Percentiles rank a stretch among this genome's conserved stretches.
Conservation (phyloP, 2,329 filamentous ascomycete genomes). For the Exophiala oligosperma region DNA sequence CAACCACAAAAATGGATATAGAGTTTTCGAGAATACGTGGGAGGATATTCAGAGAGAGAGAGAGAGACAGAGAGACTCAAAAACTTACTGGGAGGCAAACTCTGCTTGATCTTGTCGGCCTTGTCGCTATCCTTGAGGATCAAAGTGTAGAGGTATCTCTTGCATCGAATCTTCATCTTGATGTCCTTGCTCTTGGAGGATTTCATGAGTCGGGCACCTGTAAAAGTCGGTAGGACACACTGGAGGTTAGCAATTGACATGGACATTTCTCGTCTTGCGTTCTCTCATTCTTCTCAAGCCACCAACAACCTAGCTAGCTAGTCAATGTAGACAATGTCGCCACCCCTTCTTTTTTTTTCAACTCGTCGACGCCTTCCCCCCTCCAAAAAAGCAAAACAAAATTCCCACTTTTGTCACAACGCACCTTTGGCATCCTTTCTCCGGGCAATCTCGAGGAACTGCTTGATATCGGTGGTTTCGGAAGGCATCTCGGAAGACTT, state of each 20-base stretch:
- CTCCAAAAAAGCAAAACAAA: no score
- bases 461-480: constrained; percentile 97
- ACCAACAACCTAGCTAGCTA: no score
- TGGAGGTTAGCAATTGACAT: background rate
- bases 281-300: no score
- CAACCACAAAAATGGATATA: no score
- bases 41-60: no score
- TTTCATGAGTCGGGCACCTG: constrained; percentile 94
- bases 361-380: no score
- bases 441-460: constrained; percentile 99
- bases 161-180: constrained; percentile 99
- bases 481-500: constrained; percentile 80
- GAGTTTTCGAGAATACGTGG: no score
- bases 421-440: constrained; percentile 99
- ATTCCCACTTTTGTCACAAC: constrained; percentile 43
- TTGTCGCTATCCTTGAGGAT: constrained; percentile 98
- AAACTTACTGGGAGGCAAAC: constrained; percentile 86
- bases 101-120: constrained; percentile 99
- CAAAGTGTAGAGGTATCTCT: constrained; percentile 94
- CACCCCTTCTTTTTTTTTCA: no score
- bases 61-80: no score
- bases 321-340: no score
- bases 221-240: background rate
- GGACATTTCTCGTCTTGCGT: no score
- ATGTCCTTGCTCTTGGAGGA: constrained; percentile 76